Base-by-base conservation (phyloP, 2,329 filamentous ascomycete species). In the Talaromyces funiculosus region DNA sequence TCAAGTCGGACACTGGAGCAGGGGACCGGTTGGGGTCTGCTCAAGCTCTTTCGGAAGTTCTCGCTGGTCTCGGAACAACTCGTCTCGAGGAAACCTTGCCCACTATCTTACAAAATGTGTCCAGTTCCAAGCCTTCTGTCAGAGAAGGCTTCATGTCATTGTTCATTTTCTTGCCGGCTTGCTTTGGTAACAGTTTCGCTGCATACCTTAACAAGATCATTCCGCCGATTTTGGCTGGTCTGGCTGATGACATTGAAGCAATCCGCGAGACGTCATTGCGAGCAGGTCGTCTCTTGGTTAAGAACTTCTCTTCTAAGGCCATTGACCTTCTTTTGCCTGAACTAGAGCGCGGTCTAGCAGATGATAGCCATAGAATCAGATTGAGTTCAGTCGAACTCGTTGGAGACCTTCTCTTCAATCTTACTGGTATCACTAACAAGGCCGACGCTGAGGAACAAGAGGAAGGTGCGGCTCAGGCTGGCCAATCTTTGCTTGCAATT, bases 141-240 rank as follows among this genome's bases (percentile, higher is more conserved):
- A 87, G 94, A 68, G 94, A 99, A 81, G 94, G 94, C 49, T 99
- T 99, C 80, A 99, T 99, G 94, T 97, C 94, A 7, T 84, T 99
- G 42, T 99, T 99, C 78, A 97, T 99, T 67, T 99, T 97, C 84
- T 86, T 99, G 78, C 94, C 94, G 12, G 94, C 96, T 57, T 99
- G 94, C 78, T 99, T 99, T 69, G 94, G 94, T 70, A 99, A 99
- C 82, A 96, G 92, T 75, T 99, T 99, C 71, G 89, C 94, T 67
- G 92, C 91, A 72, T 99, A 99, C 71, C 87, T 99, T 63, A 90
- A 88, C 77, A 92, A 88, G 72, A 96, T 99, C 69, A 96, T 99
- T 68, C 95, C 94, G 18, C 90, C 94, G 20, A 97, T 99, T 69
- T 82, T 99, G 64, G 87, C 91, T 65, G 95, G 95, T 68, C 82